Percentiles rank a stretch among this genome's conserved stretches.
These are phyloP conservation scores for Friedmanniomyces simplex DNA, from an alignment of 495 filamentous ascomycete genomes.

Conservation along the genomic window DNA sequence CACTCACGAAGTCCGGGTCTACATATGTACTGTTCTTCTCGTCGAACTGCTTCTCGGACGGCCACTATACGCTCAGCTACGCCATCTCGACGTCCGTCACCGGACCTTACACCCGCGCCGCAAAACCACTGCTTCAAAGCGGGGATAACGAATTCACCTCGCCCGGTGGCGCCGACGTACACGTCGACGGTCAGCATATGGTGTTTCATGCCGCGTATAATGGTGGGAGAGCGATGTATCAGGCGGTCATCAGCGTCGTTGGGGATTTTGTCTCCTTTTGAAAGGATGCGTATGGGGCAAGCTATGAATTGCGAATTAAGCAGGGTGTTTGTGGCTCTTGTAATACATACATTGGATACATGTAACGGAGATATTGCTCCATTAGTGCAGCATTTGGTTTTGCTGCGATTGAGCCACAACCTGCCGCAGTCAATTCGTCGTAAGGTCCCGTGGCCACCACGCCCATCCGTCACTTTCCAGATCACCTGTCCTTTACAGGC, in stretches of 20 bases:
- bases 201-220: slow-evolving; percentile 18
- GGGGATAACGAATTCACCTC: slow-evolving; percentile 8
- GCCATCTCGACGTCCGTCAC: slow-evolving; percentile 12
- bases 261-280: background rate
- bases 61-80: slow-evolving; percentile 19
- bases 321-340: background rate
- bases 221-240: slow-evolving; percentile 10
- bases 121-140: slow-evolving; percentile 14
- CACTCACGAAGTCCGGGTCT: slow-evolving; percentile 6
- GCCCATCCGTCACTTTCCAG: too few relatives aligned
- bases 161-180: slow-evolving; percentile 19
- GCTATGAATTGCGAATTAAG: background rate
- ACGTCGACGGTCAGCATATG: slow-evolving; percentile 19
- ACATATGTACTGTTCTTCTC: slow-evolving; percentile 18
- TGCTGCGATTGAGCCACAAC: too few relatives aligned
- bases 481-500: too few relatives aligned
- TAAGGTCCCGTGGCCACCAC: too few relatives aligned
- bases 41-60: slow-evolving; percentile 10
- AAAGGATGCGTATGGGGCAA: background rate
- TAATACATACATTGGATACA: too few relatives aligned
- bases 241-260: slow-evolving; percentile 7
- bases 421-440: too few relatives aligned
- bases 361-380: too few relatives aligned
- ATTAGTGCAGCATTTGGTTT: too few relatives aligned
- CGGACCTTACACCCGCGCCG: slow-evolving; percentile 14